These are phyloP conservation scores for Pyrenochaeta sp. DNA, from an alignment of 2,329 filamentous ascomycete genomes.

Conservation along the genomic window DNA sequence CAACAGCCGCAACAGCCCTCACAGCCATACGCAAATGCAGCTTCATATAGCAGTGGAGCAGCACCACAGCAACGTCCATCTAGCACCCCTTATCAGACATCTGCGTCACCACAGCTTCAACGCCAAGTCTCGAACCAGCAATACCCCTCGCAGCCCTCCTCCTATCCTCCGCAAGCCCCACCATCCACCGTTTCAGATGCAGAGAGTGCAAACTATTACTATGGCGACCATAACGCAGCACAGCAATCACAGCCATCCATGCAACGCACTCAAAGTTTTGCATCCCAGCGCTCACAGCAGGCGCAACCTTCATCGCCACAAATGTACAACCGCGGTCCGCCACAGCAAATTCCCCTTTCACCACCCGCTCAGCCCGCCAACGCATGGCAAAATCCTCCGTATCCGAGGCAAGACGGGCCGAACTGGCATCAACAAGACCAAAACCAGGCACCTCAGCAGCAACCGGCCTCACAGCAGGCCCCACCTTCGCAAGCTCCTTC, in stretches of 20 bases:
- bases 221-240: constrained; percentile 35
- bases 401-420: constrained; percentile 41
- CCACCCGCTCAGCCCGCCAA: constrained; percentile 42
- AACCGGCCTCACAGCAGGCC: constrained; percentile 29
- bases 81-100: constrained; percentile 39
- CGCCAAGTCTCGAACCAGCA: constrained; percentile 44
- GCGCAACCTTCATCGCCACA: constrained; percentile 48
- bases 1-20: constrained; percentile 46
- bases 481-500: constrained; percentile 13
- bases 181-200: constrained; percentile 44
- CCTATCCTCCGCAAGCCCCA: constrained; percentile 48
- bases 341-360: constrained; percentile 41
- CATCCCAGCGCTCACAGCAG: constrained; percentile 42
- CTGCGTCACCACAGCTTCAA: constrained; percentile 49
- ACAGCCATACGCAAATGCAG: constrained; percentile 46
- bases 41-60: constrained; percentile 27
- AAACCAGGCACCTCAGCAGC: constrained; percentile 17
- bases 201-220: constrained; percentile 47
- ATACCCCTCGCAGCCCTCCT: constrained; percentile 42
- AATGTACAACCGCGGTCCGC: constrained; percentile 36
- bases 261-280: constrained; percentile 42
- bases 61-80: constrained; percentile 36
- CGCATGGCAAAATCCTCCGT: constrained; percentile 42
- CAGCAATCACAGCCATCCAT: constrained; percentile 34
- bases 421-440: constrained; percentile 28